A percentile compares a stretch with the other conserved stretches of the same genome.
phyloP scores from a whole-genome alignment of 345 rosid species.

The Eucalyptus cladocalyx region DNA sequence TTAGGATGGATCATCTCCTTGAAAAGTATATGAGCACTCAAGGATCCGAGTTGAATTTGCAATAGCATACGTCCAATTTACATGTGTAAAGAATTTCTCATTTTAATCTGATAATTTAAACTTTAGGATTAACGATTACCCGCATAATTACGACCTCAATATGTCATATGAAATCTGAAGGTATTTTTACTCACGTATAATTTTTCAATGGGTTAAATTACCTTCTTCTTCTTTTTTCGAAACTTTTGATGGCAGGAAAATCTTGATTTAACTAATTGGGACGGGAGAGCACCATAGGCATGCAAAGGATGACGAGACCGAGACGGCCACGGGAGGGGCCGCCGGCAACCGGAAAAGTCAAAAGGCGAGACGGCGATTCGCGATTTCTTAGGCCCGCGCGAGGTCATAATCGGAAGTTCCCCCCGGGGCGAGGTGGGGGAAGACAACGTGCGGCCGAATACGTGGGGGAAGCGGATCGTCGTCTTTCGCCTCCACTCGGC shows the following conservation, averaged over 20 bases:
- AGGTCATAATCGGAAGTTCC: background rate
- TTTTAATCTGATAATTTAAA: background rate
- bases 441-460: background rate
- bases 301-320: background rate
- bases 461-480: background rate
- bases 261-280: background rate
- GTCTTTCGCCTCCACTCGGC: background rate
- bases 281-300: background rate
- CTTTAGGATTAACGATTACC: accelerated
- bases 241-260: background rate
- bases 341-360: background rate
- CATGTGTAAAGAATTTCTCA: background rate
- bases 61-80: background rate
- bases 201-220: background rate
- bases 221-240: background rate
- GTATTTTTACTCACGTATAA: too few relatives aligned
- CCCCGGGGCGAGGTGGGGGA: background rate
- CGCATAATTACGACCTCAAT: background rate
- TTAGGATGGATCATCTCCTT: background rate
- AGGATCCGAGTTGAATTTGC: too few relatives aligned
- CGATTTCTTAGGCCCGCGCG: background rate
- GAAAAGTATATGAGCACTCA: background rate
- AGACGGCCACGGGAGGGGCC: background rate
- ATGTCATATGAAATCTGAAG: background rate
- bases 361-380: too few relatives aligned